Evolutionary conservation across 176 grass and related monocot genomes (phyloP).

Genomic region (Triticum monococcum): DNA sequence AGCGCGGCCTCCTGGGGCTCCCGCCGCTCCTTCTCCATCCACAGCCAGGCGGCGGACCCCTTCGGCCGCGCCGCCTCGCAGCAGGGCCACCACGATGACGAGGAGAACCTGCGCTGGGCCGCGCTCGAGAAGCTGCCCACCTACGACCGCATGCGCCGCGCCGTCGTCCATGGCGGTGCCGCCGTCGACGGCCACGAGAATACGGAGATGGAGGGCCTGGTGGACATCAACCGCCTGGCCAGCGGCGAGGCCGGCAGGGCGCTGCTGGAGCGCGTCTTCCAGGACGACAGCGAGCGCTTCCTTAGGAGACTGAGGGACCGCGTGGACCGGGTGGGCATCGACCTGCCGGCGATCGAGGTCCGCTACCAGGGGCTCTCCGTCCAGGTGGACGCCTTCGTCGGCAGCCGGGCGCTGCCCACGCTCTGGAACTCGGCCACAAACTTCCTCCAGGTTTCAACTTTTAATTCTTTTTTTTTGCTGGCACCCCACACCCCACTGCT

Average conservation of each 20-base stretch:
- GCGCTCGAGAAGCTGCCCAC: not conserved
- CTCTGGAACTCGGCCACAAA: conserved; percentile 59
- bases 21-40: no score
- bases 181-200: no score
- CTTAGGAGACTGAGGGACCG: conserved; percentile 49
- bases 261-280: conserved; percentile 27
- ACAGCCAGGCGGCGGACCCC: not conserved
- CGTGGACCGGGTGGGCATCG: conserved; percentile 71
- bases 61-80: not conserved
- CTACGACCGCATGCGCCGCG: not conserved
- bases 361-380: conserved; percentile 56
- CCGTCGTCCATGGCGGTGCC: not conserved
- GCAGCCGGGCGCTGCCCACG: conserved; percentile 55
- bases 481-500: no score
- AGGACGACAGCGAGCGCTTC: conserved; percentile 73
- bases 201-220: not conserved
- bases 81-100: not conserved
- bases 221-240: not conserved
- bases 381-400: conserved; percentile 41
- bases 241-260: no score
- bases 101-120: not conserved
- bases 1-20: no score
- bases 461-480: no score
- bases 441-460: conserved; percentile 38
- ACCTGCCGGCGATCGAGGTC: conserved; percentile 71